Percentiles rank a stretch among this genome's conserved stretches.
These are phyloP conservation scores for Olyra latifolia DNA, from an alignment of 176 grass and related monocot species.

Conservation along the genomic window DNA sequence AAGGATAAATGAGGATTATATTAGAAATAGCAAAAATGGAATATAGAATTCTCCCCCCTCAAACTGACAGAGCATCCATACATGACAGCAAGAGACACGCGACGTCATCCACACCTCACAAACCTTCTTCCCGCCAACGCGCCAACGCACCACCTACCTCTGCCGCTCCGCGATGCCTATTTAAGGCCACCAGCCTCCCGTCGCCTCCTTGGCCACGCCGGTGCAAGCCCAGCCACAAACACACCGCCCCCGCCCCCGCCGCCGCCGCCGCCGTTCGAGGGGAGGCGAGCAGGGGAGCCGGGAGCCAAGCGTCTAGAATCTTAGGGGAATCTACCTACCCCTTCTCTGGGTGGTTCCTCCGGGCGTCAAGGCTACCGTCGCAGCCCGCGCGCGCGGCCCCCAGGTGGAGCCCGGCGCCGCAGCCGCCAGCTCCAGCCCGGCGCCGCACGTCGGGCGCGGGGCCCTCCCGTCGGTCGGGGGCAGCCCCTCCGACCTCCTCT, in stretches of 20 bases:
- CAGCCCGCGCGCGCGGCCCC: slow-evolving; percentile 48
- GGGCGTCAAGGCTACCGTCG: slow-evolving; percentile 68
- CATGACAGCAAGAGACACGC: too few relatives aligned
- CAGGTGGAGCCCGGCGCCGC: slow-evolving; percentile 24
- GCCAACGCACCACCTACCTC: neutral
- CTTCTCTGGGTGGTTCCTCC: neutral
- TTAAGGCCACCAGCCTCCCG: slow-evolving; percentile 8
- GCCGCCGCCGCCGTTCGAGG: neutral
- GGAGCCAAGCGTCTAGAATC: neutral
- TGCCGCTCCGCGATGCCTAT: neutral
- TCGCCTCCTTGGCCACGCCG: slow-evolving; percentile 17
- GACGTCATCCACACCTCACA: neutral
- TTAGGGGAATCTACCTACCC: neutral
- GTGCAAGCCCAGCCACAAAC: slow-evolving; percentile 16
- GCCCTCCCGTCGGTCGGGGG: slow-evolving; percentile 66
- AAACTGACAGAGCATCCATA: too few relatives aligned
- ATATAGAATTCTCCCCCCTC: too few relatives aligned
- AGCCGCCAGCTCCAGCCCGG: slow-evolving; percentile 47
- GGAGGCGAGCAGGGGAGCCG: neutral
- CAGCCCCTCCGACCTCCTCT: slow-evolving; percentile 75
- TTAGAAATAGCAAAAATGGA: neutral
- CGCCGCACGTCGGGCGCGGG: slow-evolving; percentile 65
- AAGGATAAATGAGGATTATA: too few relatives aligned
- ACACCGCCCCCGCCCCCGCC: neutral
- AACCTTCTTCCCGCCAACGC: neutral